Evolutionary conservation across 805 yeast genomes (phyloP).

Genomic region (Candida yuanshanica): DNA sequence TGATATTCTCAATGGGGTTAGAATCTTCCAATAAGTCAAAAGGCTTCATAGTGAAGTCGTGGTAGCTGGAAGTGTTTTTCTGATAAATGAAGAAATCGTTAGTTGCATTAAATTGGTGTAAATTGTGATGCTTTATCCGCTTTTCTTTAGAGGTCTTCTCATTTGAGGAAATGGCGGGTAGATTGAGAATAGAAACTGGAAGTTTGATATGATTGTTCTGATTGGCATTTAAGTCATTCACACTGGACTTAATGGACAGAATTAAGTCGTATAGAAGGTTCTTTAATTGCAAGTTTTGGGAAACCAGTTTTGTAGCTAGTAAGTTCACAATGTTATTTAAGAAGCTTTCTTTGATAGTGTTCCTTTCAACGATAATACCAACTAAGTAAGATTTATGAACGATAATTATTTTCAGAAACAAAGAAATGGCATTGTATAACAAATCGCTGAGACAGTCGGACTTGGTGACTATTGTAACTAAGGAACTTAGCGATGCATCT

Average conservation of each 20-base stretch:
- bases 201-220: slow-evolving; percentile 23
- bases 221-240: slow-evolving; percentile 22
- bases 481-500: slow-evolving; percentile 34
- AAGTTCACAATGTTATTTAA: slow-evolving; percentile 42
- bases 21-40: slow-evolving; percentile 59
- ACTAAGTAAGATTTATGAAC: slow-evolving; percentile 50
- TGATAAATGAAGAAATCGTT: slow-evolving; percentile 24
- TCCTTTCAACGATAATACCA: slow-evolving; percentile 37
- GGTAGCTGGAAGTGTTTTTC: slow-evolving; percentile 23
- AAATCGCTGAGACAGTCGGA: slow-evolving; percentile 10
- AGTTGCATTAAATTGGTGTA: slow-evolving; percentile 16
- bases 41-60: slow-evolving; percentile 37
- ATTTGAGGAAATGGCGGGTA: slow-evolving; percentile 19
- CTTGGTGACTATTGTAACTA: slow-evolving; percentile 22
- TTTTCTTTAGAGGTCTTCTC: background rate
- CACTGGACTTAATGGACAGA: slow-evolving; percentile 41
- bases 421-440: slow-evolving; percentile 32
- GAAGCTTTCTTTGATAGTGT: slow-evolving; percentile 38
- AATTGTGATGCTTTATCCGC: slow-evolving; percentile 7
- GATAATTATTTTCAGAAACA: slow-evolving; percentile 49
- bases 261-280: slow-evolving; percentile 56
- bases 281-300: slow-evolving; percentile 41
- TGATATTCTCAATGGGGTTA: slow-evolving; percentile 37
- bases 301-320: slow-evolving; percentile 38
- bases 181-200: slow-evolving; percentile 21